Evolutionary conservation across 2,329 filamentous ascomycete species (phyloP), one percentile per base, ranked within the genome.

Genomic region (Penicillium vulpinum): DNA sequence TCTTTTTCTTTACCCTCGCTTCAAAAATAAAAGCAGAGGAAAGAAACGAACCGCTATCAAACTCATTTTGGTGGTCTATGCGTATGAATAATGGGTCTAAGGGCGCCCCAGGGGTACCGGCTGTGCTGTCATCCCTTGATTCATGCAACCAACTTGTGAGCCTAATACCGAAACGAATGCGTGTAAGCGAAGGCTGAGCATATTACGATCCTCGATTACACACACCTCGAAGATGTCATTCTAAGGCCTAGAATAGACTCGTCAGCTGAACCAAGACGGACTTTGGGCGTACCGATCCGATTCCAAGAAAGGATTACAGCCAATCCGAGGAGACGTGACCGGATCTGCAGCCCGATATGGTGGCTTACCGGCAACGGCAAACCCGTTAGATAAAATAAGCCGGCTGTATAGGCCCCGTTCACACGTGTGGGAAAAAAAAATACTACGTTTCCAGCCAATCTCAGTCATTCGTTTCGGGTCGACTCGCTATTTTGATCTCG

Each of bases 121-220:
- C 48, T 35, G 49, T 52, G 40, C 21, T 22, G 9, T 9, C 13
- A 51, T 46, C 54, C 54, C 54, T 56, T 52, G 54, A 35, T 33
- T 35, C 35, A 22, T 26, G 7, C 7, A 38, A 15, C 13, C 18
- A 46, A 51, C 15, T 28, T 28, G 10, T 11, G 11, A 22, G 31
- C 15, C 38, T 10, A 5, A 31, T 16, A 22, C 36, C 38, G 24
- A n/a, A 24, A 26, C 15, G n/a, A 16, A 39, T 48, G 31, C n/a
- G 36, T 24, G 15, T 36, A 11, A 24, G 40, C 46, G 39, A 45
- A 55, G 39, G 18, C 15, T n/a, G 13, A 43, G 38, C 22, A 51
- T 16, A 51, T 51, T 51, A 26, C 39, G 46, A 55, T 55, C 39
- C 46, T 50, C 46, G 18, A 44, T 31, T 44, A 33, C 29, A 44